phyloP scores from a whole-genome alignment of 768 basidiomycete genomes.

The Lentinula lateritia region DNA sequence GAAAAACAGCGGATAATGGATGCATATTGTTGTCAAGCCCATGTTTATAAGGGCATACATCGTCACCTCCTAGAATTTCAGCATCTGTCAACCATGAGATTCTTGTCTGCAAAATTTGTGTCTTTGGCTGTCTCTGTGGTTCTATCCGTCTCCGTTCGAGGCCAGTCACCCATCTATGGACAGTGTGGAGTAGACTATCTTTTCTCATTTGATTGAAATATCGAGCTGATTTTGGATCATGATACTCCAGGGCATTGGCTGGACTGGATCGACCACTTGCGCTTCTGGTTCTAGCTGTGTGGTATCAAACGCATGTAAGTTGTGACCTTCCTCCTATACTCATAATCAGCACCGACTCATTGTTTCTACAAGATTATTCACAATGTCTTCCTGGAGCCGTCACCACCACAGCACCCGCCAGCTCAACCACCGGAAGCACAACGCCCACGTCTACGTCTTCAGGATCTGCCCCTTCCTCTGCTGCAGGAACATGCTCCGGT shows the following conservation, averaged over 20 bases:
- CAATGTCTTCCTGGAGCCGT: conserved; percentile 37
- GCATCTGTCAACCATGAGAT: not conserved
- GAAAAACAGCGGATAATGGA: conserved; percentile 5
- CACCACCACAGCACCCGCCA: conserved; percentile 20
- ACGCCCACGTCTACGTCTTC: conserved; percentile 20
- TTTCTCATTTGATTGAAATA: not conserved
- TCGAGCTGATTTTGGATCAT: conserved; percentile 5
- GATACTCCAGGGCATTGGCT: conserved; percentile 29
- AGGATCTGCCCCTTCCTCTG: conserved; percentile 18
- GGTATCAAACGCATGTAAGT: conserved; percentile 35
- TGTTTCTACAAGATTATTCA: conserved; percentile 31
- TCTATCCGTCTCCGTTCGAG: conserved; percentile 21
- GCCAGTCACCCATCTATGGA: conserved; percentile 38
- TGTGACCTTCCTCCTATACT: not conserved
- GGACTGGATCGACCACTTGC: conserved; percentile 39
- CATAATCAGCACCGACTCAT: not conserved
- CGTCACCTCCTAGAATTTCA: not conserved
- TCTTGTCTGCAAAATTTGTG: conserved; percentile 21
- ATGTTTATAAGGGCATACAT: not conserved
- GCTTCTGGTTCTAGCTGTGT: conserved; percentile 38
- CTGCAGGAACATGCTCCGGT: conserved; percentile 28
- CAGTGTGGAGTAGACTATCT: conserved; percentile 40
- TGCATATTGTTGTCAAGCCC: not conserved
- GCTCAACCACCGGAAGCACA: conserved; percentile 12
- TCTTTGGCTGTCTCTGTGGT: conserved; percentile 26